Evolutionary conservation across 2,329 filamentous ascomycete species (phyloP), one percentile per base, ranked within the genome.

Genomic region (Fusarium brachygibbosum): DNA sequence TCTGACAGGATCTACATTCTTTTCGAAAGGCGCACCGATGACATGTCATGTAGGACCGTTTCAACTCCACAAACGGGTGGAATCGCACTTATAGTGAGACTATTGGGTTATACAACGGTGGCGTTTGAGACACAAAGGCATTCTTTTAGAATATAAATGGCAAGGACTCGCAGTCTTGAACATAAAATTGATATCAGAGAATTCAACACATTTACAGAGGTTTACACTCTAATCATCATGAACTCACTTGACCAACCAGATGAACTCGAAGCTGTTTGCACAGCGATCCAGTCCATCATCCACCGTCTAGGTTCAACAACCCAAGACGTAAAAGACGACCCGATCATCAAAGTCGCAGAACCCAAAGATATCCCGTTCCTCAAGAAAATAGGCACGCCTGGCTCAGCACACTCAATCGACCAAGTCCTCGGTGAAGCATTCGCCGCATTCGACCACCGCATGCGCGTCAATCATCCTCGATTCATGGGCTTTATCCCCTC

Each of bases 401-500:
- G 64, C 3, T 19, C 50, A 29, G 57, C 51, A 0, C 63, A 67
- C 12, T 53, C 57, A 16, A 58, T 67, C 28, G 48, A 63, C 2
- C 63, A 67, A 17, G 63, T 67, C 19, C 45, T 67, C 4, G 17
- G 67, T 9, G 64, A 67, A 35, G 63, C 64, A 1, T 67, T 67
- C 14, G 13, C 40, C 0, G 63, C 46, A 13, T 67, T 63, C 23
- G 63, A 63, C 14, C 28, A 67, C 10, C 64, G 64, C 19, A 63
- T 62, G 63, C 64, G 64, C 29, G 63, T 67, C 13, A 67, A 67
- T 3, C 63, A 67, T 14, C 64, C 63, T 7, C 64, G 57, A 14
- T 67, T 72, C 31, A 65, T 74, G 44, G 71, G 70, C 2, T 60
- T 75, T 6, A 74, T 75, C 6, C 73, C 73, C 0, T 73, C 71